Base-by-base conservation (phyloP, 441 rosid genomes). In the Omphalea diandra region DNA sequence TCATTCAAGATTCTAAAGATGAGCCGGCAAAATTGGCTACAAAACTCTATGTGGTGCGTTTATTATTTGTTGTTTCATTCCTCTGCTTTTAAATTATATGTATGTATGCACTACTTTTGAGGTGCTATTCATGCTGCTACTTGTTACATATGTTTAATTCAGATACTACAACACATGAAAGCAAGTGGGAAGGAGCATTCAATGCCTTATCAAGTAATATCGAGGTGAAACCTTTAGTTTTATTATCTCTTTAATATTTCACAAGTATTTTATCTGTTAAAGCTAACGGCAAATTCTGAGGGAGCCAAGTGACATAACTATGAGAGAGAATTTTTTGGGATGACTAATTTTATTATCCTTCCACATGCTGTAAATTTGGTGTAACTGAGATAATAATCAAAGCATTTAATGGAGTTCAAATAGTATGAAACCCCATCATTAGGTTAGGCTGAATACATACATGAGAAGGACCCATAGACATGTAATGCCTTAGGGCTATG, bases 171-270 rank as follows among this genome's bases (percentile, higher is more conserved):
- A 81, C 98, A 96, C 80, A 91, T 96, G 99, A 93, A 86, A 80
- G 72, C 96, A 46, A 96, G 98, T 47, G 98, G 99, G 80, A 96
- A 96, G 84, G 99, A 96, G 52, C 88, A 93, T 77, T 91, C 99
- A 10, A 93, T 93, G 98, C 99, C 98, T 0, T 93, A 90, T 79
- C 99, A 96, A 88, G 99, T 96, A 68, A 96, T 96, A 82, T 96
- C 98, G 9, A 93, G 98, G 99, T 93, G 79, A 75, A 66, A 6
- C 15, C 31, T 49, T 55, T 65, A 49, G 40, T 18, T 73, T 73
- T 24, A 11, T 31, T 61, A 7, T 63, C 22, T 18, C 56, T 58
- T 64, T 64, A 38, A 11, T 54, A n/a, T n/a, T 29, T 4, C 18
- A 10, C 32, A 24, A 12, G 22, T 53, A 12, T 53, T 63, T 6